Conservation (phyloP, 2,329 filamentous ascomycete species). For the Fusarium dlaminii region DNA sequence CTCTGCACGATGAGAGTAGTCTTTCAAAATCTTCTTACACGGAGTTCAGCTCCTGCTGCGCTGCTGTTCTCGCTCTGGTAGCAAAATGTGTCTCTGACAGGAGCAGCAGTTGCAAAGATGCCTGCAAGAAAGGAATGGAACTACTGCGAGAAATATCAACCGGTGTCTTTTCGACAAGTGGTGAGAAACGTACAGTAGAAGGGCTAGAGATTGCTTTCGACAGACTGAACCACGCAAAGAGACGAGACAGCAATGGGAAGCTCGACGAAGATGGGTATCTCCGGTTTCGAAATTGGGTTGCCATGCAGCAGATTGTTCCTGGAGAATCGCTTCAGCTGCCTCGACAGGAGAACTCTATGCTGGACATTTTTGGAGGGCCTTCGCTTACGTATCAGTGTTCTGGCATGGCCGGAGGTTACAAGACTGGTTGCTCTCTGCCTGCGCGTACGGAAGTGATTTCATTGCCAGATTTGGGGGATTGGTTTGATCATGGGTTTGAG, state of each 20-base stretch:
- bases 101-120: not conserved
- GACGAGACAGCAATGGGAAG: not conserved
- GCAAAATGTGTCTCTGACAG: constrained; percentile 17
- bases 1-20: constrained; percentile 3
- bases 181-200: constrained; percentile 19
- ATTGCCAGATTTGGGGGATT: constrained; percentile 17
- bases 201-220: constrained; percentile 12
- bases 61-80: constrained; percentile 25
- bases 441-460: constrained; percentile 13
- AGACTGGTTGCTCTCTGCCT: not conserved
- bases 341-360: constrained; percentile 1
- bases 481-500: constrained; percentile 17
- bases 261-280: constrained; percentile 18
- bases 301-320: constrained; percentile 28
- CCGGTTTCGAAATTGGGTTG: constrained; percentile 36
- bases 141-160: constrained; percentile 24
- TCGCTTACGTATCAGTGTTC: not conserved
- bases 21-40: constrained; percentile 37
- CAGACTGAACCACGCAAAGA: not conserved
- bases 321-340: constrained; percentile 13
- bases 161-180: constrained; percentile 18
- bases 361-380: not conserved
- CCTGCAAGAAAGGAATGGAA: constrained; percentile 17
- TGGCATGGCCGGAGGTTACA: not conserved
- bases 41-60: constrained; percentile 33